Evolutionary conservation across 2,329 filamentous ascomycete species (phyloP), one percentile per base, ranked within the genome.

Genomic region (Neoarthrinium moseri): DNA sequence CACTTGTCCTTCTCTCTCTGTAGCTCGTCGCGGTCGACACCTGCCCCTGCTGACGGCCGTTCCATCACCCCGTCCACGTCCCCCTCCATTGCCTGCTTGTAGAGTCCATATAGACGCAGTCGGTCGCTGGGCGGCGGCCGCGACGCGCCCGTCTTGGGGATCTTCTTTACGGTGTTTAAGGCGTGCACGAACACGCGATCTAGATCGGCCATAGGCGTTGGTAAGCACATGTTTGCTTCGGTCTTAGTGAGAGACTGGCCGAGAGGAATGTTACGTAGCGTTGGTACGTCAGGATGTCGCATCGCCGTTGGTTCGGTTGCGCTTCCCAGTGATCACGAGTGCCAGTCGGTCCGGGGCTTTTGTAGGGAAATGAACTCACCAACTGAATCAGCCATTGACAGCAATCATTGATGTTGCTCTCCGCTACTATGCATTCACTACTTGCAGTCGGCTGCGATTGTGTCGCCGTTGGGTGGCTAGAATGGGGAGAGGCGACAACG

Each of bases 61-160:
- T 92, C 86, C 86, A 96, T 95, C 40, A 97, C 90, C 39, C 89
- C 89, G 56, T 94, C 88, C 26, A 97, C 91, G 68, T 99, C 90
- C 39, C 94, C 94, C 73, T 99, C 91, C 94, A 97, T 97, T 51
- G 91, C 91, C 70, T 99, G 94, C 66, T 99, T 99, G 74, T 99
- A 99, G 55, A 99, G 79, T 53, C 94, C 94, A 85, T 99, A 99
- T 51, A 99, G 86, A 48, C 88, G 87, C 57, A 99, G 77, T 47
- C 94, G 86, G 62, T 95, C 91, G 50, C 80, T 75, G 2, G 91
- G 82, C 38, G 94, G 94, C 36, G 94, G 94, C 51, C 94, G 87
- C 52, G 89, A 84, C 43, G 90, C 90, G 52, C 94, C 92, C 15
- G 91, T 96, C 63, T 94, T 92, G 57, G 89, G 89, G 58, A 99